Percentiles rank a stretch among this genome's conserved stretches.
Conservation (phyloP, 169 alveolate genomes). For the Eimeria acervulina region DNA sequence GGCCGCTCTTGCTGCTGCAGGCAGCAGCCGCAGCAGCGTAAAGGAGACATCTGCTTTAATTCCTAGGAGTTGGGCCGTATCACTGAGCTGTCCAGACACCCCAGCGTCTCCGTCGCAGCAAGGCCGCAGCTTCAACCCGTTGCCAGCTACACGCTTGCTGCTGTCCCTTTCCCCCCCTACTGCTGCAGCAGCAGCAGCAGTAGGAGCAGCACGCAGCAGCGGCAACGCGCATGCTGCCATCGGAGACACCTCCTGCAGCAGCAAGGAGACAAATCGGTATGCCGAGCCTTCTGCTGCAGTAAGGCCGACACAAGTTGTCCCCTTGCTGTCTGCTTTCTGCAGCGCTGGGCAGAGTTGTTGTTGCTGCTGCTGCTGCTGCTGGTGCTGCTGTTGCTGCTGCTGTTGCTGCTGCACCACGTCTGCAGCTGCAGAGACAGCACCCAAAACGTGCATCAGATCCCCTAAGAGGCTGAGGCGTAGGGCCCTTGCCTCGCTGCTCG, state of each 20-base stretch:
- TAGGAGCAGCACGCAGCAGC: constrained; percentile 16
- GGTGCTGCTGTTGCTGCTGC: constrained; percentile 41
- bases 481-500: constrained; percentile 65
- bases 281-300: constrained; percentile 49
- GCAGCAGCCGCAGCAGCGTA: constrained; percentile 56
- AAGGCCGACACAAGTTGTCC: neutral
- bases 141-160: neutral
- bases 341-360: neutral
- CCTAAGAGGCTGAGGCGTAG: constrained; percentile 77
- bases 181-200: constrained; percentile 55
- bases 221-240: constrained; percentile 37
- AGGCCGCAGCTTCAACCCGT: constrained; percentile 10
- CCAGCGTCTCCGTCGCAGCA: constrained; percentile 59
- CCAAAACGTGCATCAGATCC: constrained; percentile 56
- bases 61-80: constrained; percentile 13
- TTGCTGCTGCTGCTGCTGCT: neutral
- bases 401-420: constrained; percentile 60
- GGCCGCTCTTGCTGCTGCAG: constrained; percentile 41
- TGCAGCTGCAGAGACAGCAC: constrained; percentile 71
- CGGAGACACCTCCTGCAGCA: constrained; percentile 68
- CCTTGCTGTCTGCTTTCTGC: neutral
- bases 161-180: neutral
- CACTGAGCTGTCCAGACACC: constrained; percentile 10
- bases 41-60: constrained; percentile 21
- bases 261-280: neutral